phyloP scores from a whole-genome alignment of 148 eudicot genomes.

The Cornus suecica region DNA sequence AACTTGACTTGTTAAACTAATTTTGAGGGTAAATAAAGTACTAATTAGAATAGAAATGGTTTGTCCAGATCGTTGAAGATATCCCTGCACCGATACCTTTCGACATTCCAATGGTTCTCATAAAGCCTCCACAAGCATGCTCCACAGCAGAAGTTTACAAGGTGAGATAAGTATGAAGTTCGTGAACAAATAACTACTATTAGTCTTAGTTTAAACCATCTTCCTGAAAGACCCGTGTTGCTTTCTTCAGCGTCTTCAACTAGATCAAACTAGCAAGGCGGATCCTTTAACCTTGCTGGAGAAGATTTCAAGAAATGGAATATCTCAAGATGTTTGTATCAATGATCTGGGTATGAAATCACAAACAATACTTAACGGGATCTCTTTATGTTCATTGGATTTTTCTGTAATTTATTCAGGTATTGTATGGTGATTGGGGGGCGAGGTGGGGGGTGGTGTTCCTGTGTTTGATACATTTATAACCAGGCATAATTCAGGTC shows the following conservation, averaged over 20 bases:
- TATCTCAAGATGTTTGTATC: conserved; percentile 93
- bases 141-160: conserved; percentile 95
- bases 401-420: background rate
- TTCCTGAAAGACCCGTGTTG: conserved; percentile 6
- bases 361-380: background rate
- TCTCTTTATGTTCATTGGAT: background rate
- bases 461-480: background rate
- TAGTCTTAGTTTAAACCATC: background rate
- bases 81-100: conserved; percentile 66
- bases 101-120: conserved; percentile 83
- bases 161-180: conserved; percentile 34
- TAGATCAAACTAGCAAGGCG: conserved; percentile 69
- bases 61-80: conserved; percentile 65
- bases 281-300: conserved; percentile 77
- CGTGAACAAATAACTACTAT: background rate
- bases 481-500: background rate
- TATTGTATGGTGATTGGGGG: background rate
- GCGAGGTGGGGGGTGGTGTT: too few relatives aligned
- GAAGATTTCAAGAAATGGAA: conserved; percentile 66
- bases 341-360: conserved; percentile 81
- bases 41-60: background rate
- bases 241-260: conserved; percentile 50
- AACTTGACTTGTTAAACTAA: background rate
- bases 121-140: conserved; percentile 89
- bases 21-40: background rate